A percentile compares a stretch with the other conserved stretches of the same genome.
phyloP scores from a whole-genome alignment of 176 grass and related monocot genomes.

The Oryza brachyantha region DNA sequence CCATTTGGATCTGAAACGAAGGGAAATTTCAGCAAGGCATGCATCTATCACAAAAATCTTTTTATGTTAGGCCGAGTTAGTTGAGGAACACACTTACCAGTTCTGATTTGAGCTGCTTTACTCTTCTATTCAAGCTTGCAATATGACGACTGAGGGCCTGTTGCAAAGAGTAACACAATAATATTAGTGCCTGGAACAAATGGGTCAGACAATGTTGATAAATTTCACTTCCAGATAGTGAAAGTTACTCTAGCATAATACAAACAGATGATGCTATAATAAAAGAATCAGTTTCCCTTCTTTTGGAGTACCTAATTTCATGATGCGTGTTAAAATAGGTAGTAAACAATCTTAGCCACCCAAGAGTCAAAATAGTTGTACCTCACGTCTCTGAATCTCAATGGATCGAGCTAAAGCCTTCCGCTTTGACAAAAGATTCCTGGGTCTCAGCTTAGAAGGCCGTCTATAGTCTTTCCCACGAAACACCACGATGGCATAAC shows the following conservation, averaged over 20 bases:
- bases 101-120: slow-evolving; percentile 69
- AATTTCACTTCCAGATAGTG: background rate
- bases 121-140: slow-evolving; percentile 58
- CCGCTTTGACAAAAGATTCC: slow-evolving; percentile 78
- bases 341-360: background rate
- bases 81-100: slow-evolving; percentile 43
- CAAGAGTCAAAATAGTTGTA: slow-evolving; percentile 29
- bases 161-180: background rate
- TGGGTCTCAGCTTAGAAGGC: slow-evolving; percentile 61
- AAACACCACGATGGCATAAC: slow-evolving; percentile 80
- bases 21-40: background rate
- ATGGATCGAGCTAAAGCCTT: slow-evolving; percentile 91
- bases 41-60: background rate
- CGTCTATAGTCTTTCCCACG: slow-evolving; percentile 71
- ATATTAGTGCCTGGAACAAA: slow-evolving; percentile 2
- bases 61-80: background rate
- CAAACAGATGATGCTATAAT: background rate
- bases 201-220: background rate
- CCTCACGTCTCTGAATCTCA: slow-evolving; percentile 83
- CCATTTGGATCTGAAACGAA: slow-evolving; percentile 61
- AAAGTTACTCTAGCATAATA: background rate
- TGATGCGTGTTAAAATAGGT: background rate
- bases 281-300: background rate
- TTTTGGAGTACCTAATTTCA: background rate
- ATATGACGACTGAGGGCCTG: slow-evolving; percentile 72